Evolutionary conservation across 768 basidiomycete genomes (phyloP), one percentile per base, ranked within the genome.

Genomic region (Termitomyces titanicus): DNA sequence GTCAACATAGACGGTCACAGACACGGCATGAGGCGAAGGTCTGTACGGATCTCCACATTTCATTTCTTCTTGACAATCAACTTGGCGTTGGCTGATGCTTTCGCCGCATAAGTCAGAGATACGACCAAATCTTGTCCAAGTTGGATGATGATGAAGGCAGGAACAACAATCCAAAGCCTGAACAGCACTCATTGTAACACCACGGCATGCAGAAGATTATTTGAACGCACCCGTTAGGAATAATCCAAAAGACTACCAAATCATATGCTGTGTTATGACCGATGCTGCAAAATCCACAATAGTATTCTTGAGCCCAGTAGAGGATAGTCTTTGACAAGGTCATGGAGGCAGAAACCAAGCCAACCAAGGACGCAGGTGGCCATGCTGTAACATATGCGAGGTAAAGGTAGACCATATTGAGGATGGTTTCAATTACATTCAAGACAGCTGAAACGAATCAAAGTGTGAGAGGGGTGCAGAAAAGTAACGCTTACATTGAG

Each of bases 281-380:
- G 27, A 86, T 73, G 10, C 81, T 74, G 63, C 91, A 93, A 47
- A 75, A 84, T 3, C 79, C 77, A 67, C 90, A 92, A 64, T 76
- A 92, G 68, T 86, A 88, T 68, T 94, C 93, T 66, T 92, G 86
- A 13, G 75, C 67, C 78, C 81, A 82, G 70, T 95, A 96, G n/a
- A 96, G 77, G 7, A 84, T 66, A 3, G 94, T 96, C 74, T 96
- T 95, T 35, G 85, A 81, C 39, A 94, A 71, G 0, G 94, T 95
- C 86, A 93, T 85, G n/a, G 79, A 68, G 2, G 79, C 85, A 1
- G 82, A 77, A 17, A 80, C 74, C 64, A 94, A 89, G 4, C 92
- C 94, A 51, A 95, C 64, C 25, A 94, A 60, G 2, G 88, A 80
- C 0, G 93, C 89, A 12, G 81, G 72, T 3, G 89, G 81, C 69